Base-by-base conservation (phyloP, 176 grass and related monocot genomes). In the Eremochloa ophiuroides region DNA sequence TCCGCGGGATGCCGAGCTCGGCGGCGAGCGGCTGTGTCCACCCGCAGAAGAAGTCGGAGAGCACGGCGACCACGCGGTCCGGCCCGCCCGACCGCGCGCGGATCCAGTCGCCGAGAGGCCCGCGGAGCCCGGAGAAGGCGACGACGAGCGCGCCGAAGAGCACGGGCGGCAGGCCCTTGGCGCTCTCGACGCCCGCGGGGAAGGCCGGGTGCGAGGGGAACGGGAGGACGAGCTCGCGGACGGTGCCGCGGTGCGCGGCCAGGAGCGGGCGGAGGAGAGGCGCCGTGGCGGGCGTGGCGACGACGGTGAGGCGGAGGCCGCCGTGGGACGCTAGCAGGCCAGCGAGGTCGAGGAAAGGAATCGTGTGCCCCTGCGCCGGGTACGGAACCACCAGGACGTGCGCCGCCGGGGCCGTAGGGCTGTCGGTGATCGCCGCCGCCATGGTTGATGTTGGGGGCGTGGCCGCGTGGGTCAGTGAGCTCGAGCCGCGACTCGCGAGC, bases 341-440 rank as follows among this genome's bases (percentile, higher is more conserved):
- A 10, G 87, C 80, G 67, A 70, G 67, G 38, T 70, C 38, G 0
- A 70, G 67, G 12, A 70, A 39, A 12, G 67, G 67, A 12, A 20
- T 40, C 29, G 80, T 74, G 81, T 95, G 93, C 7, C 89, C 89
- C 74, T 81, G 89, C 5, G 93, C 70, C 3, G 87, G 93, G 74
- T 80, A 95, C 26, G 89, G 93, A 1, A 95, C 69, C 4, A 95
- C 29, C 20, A 95, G 73, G 28, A 95, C 34, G 40, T 95, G 93
- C 20, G 83, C 75, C 44, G 31, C 78, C 20, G 10, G 10, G 13
- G 4, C 18, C 8, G 9, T 59, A 7, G 9, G 4, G 56, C 56
- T 59, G 56, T 26, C n/a, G n/a, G 12, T 16, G 20, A 29, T 50
- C 61, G 37, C 29, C 55, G n/a, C 46, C 35, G 75, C 50, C 85